Evolutionary conservation across 2,329 filamentous ascomycete species (phyloP), one percentile per base, ranked within the genome.

Genomic region (Pseudogymnoascus sp.): DNA sequence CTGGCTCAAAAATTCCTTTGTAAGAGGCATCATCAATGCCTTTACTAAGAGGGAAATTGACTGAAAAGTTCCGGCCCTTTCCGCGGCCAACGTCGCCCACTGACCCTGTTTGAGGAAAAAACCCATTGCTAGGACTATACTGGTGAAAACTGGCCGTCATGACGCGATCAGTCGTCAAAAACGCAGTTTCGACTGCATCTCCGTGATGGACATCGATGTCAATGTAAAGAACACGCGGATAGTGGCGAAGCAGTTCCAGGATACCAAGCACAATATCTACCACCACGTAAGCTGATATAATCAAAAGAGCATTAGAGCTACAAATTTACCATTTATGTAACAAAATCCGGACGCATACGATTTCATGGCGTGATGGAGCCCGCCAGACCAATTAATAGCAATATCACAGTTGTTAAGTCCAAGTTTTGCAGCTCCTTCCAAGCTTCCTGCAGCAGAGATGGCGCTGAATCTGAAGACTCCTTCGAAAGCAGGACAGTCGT

Each of bases 401-500:
- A 99, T 96, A 74, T 97, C 91, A 72, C 92, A 94, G 76, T 97
- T 94, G 67, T 90, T 84, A 66, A 92, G 90, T 71, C 93, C 92
- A 19, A 99, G 82, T 66, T 93, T 90, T 36, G 91, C 89, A 2
- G 94, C 93, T 14, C 93, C 94, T 72, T 96, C 92, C 80, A 99
- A 90, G 59, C 91, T 95, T 58, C 91, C 94, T 62, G 94, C 94
- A 8, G 92, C 90, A 75, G 95, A 97, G 67, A 97, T 90, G 25
- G 92, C 91, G 69, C 94, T 95, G 75, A 97, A 97, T 71, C 95
- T 90, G 73, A 92, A 97, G 14, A 99, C 85, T 2, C 94, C 94
- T 72, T 97, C 93, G 69, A 99, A 99, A n/a, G 99, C 92, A 1
- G 94, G 94, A 69, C 94, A 99, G 74, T 99, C 94, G 70, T 97